Percentiles rank a stretch among this genome's conserved stretches.
Conservation (phyloP, 192 early-diverging fungal genomes). For the Kickxella alabastrina region DNA sequence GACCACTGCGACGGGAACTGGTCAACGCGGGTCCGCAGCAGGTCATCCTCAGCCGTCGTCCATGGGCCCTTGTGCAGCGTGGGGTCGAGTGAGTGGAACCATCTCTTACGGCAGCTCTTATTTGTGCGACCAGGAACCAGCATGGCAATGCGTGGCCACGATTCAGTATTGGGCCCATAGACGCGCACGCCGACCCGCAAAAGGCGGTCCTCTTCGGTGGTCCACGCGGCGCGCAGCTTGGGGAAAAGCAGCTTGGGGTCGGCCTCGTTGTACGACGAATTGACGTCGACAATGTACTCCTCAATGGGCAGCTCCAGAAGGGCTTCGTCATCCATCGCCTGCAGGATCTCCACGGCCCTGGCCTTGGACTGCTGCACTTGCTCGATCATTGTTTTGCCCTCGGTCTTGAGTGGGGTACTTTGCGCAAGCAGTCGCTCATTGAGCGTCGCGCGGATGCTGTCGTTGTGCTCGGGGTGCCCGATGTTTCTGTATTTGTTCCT, state of each 20-base stretch:
- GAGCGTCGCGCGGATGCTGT: too few species aligned
- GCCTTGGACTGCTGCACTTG: slow-evolving; percentile 35
- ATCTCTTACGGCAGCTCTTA: slow-evolving; percentile 77
- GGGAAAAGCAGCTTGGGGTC: slow-evolving; percentile 29
- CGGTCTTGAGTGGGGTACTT: too few species aligned
- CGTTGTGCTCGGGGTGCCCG: too few species aligned
- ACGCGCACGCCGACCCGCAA: slow-evolving; percentile 68
- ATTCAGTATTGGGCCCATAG: slow-evolving; percentile 72
- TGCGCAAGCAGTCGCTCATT: too few species aligned
- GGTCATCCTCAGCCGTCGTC: slow-evolving; percentile 72
- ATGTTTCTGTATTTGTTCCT: too few species aligned
- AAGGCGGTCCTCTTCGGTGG: slow-evolving; percentile 70
- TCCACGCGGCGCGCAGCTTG: slow-evolving; percentile 63
- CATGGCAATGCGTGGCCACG: slow-evolving; percentile 73
- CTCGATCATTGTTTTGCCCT: slow-evolving; percentile 12
- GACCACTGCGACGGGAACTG: slow-evolving; percentile 78
- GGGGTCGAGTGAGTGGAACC: slow-evolving; percentile 78
- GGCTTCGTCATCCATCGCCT: slow-evolving; percentile 18
- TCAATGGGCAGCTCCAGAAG: slow-evolving; percentile 15
- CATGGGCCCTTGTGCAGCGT: slow-evolving; percentile 73
- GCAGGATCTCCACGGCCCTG: slow-evolving; percentile 39
- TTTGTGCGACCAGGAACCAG: slow-evolving; percentile 75
- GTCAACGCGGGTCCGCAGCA: slow-evolving; percentile 66
- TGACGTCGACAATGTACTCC: slow-evolving; percentile 32
- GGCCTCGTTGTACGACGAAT: slow-evolving; percentile 29